Base-by-base conservation (phyloP, 116 monocot species). In the Posidonia oceanica region DNA sequence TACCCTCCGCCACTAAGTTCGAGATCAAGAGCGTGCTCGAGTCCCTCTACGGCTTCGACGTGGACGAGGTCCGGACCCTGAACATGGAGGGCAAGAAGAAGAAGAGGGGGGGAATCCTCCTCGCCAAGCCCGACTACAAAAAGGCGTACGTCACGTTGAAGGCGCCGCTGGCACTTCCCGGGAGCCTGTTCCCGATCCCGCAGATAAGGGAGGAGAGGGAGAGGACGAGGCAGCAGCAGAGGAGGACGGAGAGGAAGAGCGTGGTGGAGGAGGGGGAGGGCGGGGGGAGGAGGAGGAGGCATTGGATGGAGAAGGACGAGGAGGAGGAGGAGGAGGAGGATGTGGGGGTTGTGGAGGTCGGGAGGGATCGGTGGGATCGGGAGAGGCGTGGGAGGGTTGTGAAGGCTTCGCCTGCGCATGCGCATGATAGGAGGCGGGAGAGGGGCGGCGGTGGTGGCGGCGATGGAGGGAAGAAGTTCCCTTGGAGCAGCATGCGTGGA, bases 71-170 rank as follows among this genome's bases (percentile, higher is more conserved):
- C 23, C 87, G 84, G 17, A 98, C 98, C 39, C 80, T 98, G 18
- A 98, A 98, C 81, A 89, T 87, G 92, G 98, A 97, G 72, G 97
- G 97, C 22, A 97, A 97, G 92, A 96, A 96, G 89, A 64, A 78
- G 77, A 79, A 82, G 59, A 82, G 87, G 6, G 92, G 92, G 8
- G 77, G 77, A 16, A 83, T 77, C 78, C 85, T 92, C 66, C 75
- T 87, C 55, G 84, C 92, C 67, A 84, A 85, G 72, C 97, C 97
- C 55, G 92, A 97, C 80, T 92, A 89, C 82, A 97, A 92, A 85
- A 97, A 97, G 87, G 92, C 97, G 52, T 97, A 92, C 74, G 78
- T 90, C 79, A 97, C 92, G 22, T 85, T 97, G 66, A 74, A 80
- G 39, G 21, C 75, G 3, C 98, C 98, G 17, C 86, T 98, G 57